Evolutionary conservation across 805 yeast species (phyloP), one percentile per base, ranked within the genome.

Genomic region (Priceomyces fermenticarens): DNA sequence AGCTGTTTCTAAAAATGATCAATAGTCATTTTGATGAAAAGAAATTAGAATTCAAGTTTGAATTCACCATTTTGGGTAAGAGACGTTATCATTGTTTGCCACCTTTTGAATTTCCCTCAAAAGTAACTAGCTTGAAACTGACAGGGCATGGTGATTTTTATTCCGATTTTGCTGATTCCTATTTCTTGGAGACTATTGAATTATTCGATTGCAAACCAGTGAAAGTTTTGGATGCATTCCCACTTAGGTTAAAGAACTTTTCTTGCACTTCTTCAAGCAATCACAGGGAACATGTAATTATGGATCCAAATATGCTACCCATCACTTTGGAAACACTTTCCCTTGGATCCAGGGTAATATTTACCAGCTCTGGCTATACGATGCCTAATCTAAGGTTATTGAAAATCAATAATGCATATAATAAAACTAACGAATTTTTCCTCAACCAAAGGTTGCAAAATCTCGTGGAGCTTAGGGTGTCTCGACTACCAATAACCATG

Each of bases 131-230:
- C 3, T n/a, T 30, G n/a, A 27, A 10, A n/a, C 15, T 32, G 13
- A n/a, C 33, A 16, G 30, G 25, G 3, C 25, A 31, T 28, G 32
- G 14, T 28, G 16, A 23, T 9, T 17, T 37, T 16, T 12, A 37
- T 15, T 5, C 39, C 2, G 16, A 12, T 9, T 8, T 28, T 10
- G 13, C 29, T 32, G 15, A 20, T 10, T 36, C 39, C 7, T 7
- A 32, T 15, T 28, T 10, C 15, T 28, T 36, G 10, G 39, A 36
- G 13, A 27, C 33, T 15, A 20, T 36, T 27, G 39, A 29, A 16
- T 16, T 36, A 6, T n/a, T 23, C 27, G 32, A 36, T 26, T 36
- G 32, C 23, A 36, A 36, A n/a, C 29, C 39, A 3, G n/a, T 27
- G 10, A 36, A 25, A 16, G 29, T 29, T 13, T 16, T 36, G 4